Base-by-base conservation (phyloP, 1,284 basidiomycete genomes). In the Cryptococcus maquisensis region DNA sequence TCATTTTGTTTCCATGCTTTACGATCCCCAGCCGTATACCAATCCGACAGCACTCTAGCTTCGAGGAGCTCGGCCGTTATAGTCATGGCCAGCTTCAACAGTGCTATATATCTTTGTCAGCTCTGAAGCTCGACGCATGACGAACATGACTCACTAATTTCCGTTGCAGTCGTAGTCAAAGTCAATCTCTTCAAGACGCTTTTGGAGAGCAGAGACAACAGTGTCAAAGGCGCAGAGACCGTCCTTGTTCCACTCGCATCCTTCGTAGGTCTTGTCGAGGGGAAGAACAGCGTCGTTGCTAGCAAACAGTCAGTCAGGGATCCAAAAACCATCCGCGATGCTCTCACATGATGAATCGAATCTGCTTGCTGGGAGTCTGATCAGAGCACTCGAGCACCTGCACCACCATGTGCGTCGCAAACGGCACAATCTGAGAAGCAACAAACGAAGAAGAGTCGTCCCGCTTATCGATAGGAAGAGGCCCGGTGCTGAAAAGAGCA, bases 231-330 rank as follows among this genome's bases (percentile, higher is more conserved):
- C 79, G 64, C 92, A 97, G 71, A 94, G 81, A 12, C 92, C 91
- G 56, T 93, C 84, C 43, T 81, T 78, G 62, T 82, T 72, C 0
- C 63, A 70, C 28, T 86, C 83, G 63, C 90, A 93, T 1, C 86
- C 87, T 21, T 79, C 77, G 65, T 75, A 74, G 1, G 90, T 81
- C 36, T 85, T 83, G 2, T 85, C 86, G 39, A 95, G 80, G 1
- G 93, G 90, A 1, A 84, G 81, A 1, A 93, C 87, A 3, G 88
- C 92, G 68, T 96, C 93, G 76, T 95, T 95, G 72, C 91, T 82
- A 67, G 21, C 9, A 21, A 16, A 9, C 18, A n/a, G 15, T 23
- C 20, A 44, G 43, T 12, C 18, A 15, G 1, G 8, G 42, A 15
- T 9, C 20, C 23, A 21, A 20, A 44, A 10, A 15, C 16, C 10